Evolutionary conservation across 371 early-diverging fungal genomes (phyloP), one percentile per base, ranked within the genome.

Genomic region (Syncephalastrum contaminatum): DNA sequence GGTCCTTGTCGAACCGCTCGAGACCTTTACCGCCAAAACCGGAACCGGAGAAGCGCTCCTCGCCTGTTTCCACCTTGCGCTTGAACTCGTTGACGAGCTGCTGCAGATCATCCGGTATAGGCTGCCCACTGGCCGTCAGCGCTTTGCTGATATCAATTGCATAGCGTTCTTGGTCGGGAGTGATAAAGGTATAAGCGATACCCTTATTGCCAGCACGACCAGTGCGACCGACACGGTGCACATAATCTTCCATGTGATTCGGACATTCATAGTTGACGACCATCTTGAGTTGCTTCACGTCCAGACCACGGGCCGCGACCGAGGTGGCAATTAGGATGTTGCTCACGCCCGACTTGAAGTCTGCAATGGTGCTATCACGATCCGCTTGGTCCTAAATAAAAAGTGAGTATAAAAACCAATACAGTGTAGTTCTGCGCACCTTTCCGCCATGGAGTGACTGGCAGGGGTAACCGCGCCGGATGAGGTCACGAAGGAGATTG

Each of bases 221-320:
- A 2, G 99, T 99, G 47, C 99, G 86, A 4, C 99, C 99, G 4
- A 97, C 95, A 48, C 99, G 93, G 73, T 99, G 99, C 2, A 99
- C 94, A 66, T 96, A 94, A 61, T 98, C 98, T 69, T 99, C 99
- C 87, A 94, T 88, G 63, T 96, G 96, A 70, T 99, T 96, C 4
- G 99, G 99, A 60, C 96, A 93, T 58, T 99, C 99, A 62, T 92
- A 99, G 64, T 99, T 99, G 53, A 99, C 84, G 1, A 99, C 99
- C 12, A 96, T 69, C 39, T 92, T 96, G 3, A 99, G 82, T 16
- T 93, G 89, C 62, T 98, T 96, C 40, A 99, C 99, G 72, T 99
- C 99, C 48, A 99, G 71, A 18, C 99, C 99, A 66, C 99, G 92
- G 1, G 99, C 97, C n/a, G 98, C 99, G 3, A 99, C 96, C n/a